phyloP scores from a whole-genome alignment of 1,139 yeast genomes.

The Sugiyamaella japonica region DNA sequence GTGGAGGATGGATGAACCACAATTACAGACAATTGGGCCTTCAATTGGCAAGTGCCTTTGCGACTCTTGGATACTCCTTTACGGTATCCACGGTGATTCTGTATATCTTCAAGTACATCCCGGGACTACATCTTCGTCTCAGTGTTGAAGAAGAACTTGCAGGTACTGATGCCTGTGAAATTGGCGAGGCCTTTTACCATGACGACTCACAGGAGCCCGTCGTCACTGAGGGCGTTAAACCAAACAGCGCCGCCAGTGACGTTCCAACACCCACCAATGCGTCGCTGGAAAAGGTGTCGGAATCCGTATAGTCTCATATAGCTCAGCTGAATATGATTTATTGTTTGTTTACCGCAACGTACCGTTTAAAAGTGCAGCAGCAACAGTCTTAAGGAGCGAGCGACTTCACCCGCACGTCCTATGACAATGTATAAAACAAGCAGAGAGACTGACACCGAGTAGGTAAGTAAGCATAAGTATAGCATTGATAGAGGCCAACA shows the following conservation, averaged over 20 bases:
- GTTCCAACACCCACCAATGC: neutral
- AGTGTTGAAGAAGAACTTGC: conserved; percentile 85
- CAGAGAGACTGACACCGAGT: too few relatives aligned
- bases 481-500: too few relatives aligned
- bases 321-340: neutral
- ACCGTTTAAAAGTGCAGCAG: too few relatives aligned
- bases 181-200: conserved; percentile 65
- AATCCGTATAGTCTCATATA: conserved; percentile 2
- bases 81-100: conserved; percentile 71
- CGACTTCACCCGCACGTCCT: too few relatives aligned
- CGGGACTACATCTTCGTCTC: conserved; percentile 79
- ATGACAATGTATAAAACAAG: too few relatives aligned
- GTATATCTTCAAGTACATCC: conserved; percentile 72
- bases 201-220: conserved; percentile 21
- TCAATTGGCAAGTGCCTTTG: conserved; percentile 82
- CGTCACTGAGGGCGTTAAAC: conserved; percentile 10
- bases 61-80: conserved; percentile 81
- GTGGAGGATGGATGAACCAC: conserved; percentile 94
- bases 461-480: too few relatives aligned
- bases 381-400: too few relatives aligned
- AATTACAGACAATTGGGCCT: conserved; percentile 87
- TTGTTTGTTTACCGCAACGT: conserved; percentile 1
- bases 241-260: neutral
- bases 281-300: conserved; percentile 1
- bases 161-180: conserved; percentile 87